phyloP scores from a whole-genome alignment of 495 filamentous ascomycete species.

The Bryoglossum gracile region DNA sequence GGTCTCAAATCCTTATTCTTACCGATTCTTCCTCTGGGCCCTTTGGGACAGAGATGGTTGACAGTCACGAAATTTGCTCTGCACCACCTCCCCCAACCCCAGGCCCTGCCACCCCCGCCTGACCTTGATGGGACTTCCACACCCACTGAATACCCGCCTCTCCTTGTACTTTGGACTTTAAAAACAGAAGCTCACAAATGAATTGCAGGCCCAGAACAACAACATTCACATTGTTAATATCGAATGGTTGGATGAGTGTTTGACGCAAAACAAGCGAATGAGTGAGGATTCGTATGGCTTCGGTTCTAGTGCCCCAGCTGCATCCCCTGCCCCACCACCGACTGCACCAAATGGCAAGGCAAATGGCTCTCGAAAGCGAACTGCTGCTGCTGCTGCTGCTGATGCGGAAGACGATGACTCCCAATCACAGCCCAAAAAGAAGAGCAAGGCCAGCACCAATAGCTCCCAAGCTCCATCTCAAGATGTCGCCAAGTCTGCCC shows the following conservation, averaged over 20 bases:
- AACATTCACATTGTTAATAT: slow-evolving; percentile 51
- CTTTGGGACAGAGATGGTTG: too few relatives aligned
- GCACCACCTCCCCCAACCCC: too few relatives aligned
- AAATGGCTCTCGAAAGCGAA: slow-evolving; percentile 23
- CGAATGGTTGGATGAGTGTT: slow-evolving; percentile 54
- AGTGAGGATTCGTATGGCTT: slow-evolving; percentile 36
- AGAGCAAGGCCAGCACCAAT: slow-evolving; percentile 8
- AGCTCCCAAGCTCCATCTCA: slow-evolving; percentile 25
- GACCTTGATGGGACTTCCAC: too few relatives aligned
- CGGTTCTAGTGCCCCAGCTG: slow-evolving; percentile 18
- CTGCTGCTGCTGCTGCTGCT: too few relatives aligned
- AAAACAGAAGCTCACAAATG: too few relatives aligned
- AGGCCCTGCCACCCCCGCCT: too few relatives aligned
- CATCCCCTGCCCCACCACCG: not conserved
- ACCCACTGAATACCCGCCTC: too few relatives aligned
- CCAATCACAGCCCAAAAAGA: slow-evolving; percentile 29
- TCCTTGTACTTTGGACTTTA: too few relatives aligned
- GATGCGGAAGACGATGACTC: slow-evolving; percentile 22
- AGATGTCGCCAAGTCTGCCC: slow-evolving; percentile 22
- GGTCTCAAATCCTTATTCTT: too few relatives aligned
- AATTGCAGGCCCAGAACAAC: slow-evolving; percentile 34
- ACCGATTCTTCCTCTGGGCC: too few relatives aligned
- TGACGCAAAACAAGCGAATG: slow-evolving; percentile 34
- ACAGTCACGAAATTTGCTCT: too few relatives aligned
- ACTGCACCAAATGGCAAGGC: slow-evolving; percentile 20